These are phyloP conservation scores for Ogataea trehaloabstinens DNA, from an alignment of 805 yeast genomes.

Conservation along the genomic window DNA sequence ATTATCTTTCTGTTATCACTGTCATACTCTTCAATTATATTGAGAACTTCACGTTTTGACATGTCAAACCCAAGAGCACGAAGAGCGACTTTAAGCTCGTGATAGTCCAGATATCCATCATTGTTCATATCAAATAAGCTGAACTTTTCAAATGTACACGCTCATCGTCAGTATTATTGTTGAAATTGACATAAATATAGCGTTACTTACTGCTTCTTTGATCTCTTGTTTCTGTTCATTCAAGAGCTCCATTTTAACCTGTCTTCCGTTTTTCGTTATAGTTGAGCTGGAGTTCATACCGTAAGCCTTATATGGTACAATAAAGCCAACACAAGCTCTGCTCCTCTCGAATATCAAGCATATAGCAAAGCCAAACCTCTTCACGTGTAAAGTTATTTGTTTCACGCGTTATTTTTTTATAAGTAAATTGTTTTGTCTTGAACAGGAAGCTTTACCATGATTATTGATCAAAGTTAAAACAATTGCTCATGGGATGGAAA, in stretches of 20 bases:
- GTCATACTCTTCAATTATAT: slow-evolving; percentile 77
- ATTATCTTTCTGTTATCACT: slow-evolving; percentile 70
- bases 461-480: too few relatives aligned
- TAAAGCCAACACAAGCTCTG: too few relatives aligned
- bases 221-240: slow-evolving; percentile 91
- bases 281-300: slow-evolving; percentile 10
- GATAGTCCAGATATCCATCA: slow-evolving; percentile 88
- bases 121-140: slow-evolving; percentile 87
- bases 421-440: neutral
- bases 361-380: neutral
- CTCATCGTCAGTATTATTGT: slow-evolving; percentile 12
- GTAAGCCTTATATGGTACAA: too few relatives aligned
- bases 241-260: slow-evolving; percentile 61
- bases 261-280: slow-evolving; percentile 29
- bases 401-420: slow-evolving; percentile 1
- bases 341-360: too few relatives aligned
- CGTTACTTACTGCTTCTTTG: slow-evolving; percentile 66
- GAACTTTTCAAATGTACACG: slow-evolving; percentile 39
- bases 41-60: slow-evolving; percentile 69
- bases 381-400: slow-evolving; percentile 4
- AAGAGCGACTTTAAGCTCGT: slow-evolving; percentile 90
- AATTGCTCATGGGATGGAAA: too few relatives aligned
- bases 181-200: neutral
- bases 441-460: too few relatives aligned
- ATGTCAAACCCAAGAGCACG: slow-evolving; percentile 90